phyloP scores from a whole-genome alignment of 1,139 yeast genomes.

The Diutina catenulata region DNA sequence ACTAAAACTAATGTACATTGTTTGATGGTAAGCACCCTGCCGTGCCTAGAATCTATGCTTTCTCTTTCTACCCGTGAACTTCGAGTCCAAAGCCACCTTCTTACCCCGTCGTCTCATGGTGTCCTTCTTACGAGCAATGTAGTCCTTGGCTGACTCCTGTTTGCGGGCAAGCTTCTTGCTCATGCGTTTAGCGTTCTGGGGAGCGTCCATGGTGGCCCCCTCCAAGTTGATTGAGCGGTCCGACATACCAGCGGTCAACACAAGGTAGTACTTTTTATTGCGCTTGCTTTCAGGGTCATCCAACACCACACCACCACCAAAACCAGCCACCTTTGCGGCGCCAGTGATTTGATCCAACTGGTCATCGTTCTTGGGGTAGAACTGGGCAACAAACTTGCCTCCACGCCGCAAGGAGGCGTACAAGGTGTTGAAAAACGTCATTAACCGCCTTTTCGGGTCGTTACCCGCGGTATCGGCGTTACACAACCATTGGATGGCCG shows the following conservation, averaged over 20 bases:
- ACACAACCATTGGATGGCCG: constrained; percentile 97
- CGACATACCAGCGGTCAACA: constrained; percentile 77
- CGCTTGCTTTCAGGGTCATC: constrained; percentile 92
- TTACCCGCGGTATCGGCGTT: constrained; percentile 79
- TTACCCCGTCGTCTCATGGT: constrained; percentile 88
- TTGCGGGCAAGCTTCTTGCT: constrained; percentile 42
- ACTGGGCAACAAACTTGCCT: constrained; percentile 95
- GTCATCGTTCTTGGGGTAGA: constrained; percentile 83
- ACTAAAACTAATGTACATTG: too few species aligned
- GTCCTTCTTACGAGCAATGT: constrained; percentile 83
- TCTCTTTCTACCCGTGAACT: constrained; percentile 90
- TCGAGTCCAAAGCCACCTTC: constrained; percentile 78
- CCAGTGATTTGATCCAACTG: constrained; percentile 68
- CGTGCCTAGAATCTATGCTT: constrained; percentile 66
- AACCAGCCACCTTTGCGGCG: constrained; percentile 91
- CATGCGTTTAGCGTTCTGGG: constrained; percentile 31
- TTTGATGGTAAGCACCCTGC: background rate
- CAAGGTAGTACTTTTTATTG: constrained; percentile 83
- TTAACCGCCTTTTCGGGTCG: constrained; percentile 78
- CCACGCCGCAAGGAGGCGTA: constrained; percentile 84
- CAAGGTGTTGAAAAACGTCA: constrained; percentile 76
- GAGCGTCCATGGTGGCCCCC: constrained; percentile 71
- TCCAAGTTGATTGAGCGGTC: constrained; percentile 58
- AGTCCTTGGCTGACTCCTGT: constrained; percentile 68
- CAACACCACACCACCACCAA: constrained; percentile 88